phyloP scores from a whole-genome alignment of 805 yeast species.

The Candida cerambycidarum region DNA sequence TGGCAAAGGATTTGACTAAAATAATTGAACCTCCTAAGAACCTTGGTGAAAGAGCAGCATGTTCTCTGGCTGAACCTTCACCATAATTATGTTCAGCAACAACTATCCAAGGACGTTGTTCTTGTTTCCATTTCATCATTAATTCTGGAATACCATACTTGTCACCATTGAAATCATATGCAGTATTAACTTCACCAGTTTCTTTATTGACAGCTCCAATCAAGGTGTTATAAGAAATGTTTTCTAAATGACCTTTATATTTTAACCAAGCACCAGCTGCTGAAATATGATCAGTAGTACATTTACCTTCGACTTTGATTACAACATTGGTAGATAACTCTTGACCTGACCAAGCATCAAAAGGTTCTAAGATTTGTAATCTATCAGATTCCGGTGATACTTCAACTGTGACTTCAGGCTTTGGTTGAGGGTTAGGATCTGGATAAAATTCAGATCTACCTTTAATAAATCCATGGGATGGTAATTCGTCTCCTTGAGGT shows the following conservation, averaged over 20 bases:
- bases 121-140: constrained; percentile 93
- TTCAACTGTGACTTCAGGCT: constrained; percentile 56
- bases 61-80: constrained; percentile 99
- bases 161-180: constrained; percentile 81
- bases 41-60: constrained; percentile 94
- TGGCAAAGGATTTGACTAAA: constrained; percentile 91
- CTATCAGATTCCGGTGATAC: constrained; percentile 92
- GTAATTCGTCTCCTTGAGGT: constrained; percentile 83
- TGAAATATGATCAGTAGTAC: constrained; percentile 97
- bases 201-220: constrained; percentile 97
- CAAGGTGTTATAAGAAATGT: constrained; percentile 90
- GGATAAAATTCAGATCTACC: constrained; percentile 81
- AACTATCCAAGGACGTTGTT: constrained; percentile 84
- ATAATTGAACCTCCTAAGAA: constrained; percentile 90
- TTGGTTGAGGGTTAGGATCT: constrained; percentile 61
- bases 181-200: constrained; percentile 92
- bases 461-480: constrained; percentile 69
- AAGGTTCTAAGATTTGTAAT: constrained; percentile 87
- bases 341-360: constrained; percentile 80
- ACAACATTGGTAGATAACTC: constrained; percentile 76
- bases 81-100: constrained; percentile 98
- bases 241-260: constrained; percentile 96
- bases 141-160: constrained; percentile 86
- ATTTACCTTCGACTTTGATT: constrained; percentile 93
- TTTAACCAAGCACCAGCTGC: constrained; percentile 99